A percentile compares a stretch with the other conserved stretches of the same genome.
These are phyloP conservation scores for Polytolypa hystricis DNA, from an alignment of 2,329 filamentous ascomycete species.

Conservation along the genomic window DNA sequence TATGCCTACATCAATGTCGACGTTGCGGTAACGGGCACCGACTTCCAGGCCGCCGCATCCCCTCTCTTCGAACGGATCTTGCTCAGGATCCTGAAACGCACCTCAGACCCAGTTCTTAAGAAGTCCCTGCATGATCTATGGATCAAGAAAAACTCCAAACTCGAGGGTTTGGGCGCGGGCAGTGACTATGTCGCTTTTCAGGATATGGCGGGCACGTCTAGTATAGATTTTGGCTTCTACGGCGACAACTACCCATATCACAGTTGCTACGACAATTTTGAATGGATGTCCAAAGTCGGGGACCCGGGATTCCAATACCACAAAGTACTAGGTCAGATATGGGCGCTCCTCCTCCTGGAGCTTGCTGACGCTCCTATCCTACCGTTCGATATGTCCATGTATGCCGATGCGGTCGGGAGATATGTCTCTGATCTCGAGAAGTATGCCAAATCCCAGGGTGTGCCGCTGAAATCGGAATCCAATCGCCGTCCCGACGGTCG, in stretches of 20 bases:
- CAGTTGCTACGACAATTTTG: constrained; percentile 81
- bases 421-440: constrained; percentile 58
- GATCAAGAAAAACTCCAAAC: constrained; percentile 48
- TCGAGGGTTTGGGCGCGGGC: constrained; percentile 60
- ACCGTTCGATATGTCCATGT: constrained; percentile 68
- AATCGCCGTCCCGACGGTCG: constrained; percentile 7
- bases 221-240: constrained; percentile 70
- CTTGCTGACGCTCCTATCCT: constrained; percentile 70
- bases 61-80: constrained; percentile 68
- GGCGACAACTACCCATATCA: constrained; percentile 59
- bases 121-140: constrained; percentile 64
- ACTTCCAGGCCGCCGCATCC: constrained; percentile 68
- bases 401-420: constrained; percentile 52
- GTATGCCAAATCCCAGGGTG: constrained; percentile 50
- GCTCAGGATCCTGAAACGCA: constrained; percentile 59
- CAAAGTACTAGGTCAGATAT: constrained; percentile 63
- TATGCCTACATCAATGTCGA: constrained; percentile 90
- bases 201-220: constrained; percentile 78
- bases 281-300: constrained; percentile 68
- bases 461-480: constrained; percentile 18
- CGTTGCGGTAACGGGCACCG: constrained; percentile 61
- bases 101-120: constrained; percentile 61
- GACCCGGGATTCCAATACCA: constrained; percentile 82
- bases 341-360: constrained; percentile 73
- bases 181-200: constrained; percentile 88